Conservation (phyloP, 176 grass and related monocot genomes). For the Thalia dealbata region DNA sequence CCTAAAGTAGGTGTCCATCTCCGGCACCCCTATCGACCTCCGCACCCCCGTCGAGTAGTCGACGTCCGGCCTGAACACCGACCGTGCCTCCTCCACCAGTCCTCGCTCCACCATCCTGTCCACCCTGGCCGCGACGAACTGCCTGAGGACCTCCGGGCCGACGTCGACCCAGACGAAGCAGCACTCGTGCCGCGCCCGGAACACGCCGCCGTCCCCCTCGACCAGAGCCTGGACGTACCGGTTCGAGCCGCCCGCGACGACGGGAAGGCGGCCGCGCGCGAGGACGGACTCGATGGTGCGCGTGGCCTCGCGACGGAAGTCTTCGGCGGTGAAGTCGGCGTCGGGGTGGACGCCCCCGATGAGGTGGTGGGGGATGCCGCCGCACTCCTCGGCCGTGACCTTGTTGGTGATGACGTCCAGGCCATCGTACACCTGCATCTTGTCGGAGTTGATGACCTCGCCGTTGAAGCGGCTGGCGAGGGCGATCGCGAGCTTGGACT, state of each 20-base stretch:
- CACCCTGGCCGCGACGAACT: constrained; percentile 11
- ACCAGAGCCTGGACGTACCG: constrained; percentile 7
- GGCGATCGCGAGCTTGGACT: constrained; percentile 9
- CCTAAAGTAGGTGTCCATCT: constrained; percentile 43
- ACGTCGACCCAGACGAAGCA: constrained; percentile 17
- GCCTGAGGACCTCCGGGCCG: not conserved
- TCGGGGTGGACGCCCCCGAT: constrained; percentile 1
- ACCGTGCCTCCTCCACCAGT: constrained; percentile 13
- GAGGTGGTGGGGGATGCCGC: constrained; percentile 12
- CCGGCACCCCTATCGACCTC: constrained; percentile 29
- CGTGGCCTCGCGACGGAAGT: constrained; percentile 1
- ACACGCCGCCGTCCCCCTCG: constrained; percentile 1
- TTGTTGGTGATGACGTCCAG: constrained; percentile 20
- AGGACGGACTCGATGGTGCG: not conserved
- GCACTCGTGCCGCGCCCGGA: constrained; percentile 9
- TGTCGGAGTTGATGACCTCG: constrained; percentile 17
- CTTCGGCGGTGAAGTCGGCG: constrained; percentile 1
- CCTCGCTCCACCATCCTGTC: constrained; percentile 12
- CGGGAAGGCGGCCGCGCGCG: not conserved
- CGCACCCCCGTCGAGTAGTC: constrained; percentile 31
- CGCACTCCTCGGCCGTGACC: constrained; percentile 3
- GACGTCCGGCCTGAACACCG: constrained; percentile 1
- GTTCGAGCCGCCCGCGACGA: constrained; percentile 16
- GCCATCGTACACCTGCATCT: constrained; percentile 10
- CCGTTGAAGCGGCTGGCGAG: constrained; percentile 1